Evolutionary conservation across 2,329 filamentous ascomycete genomes (phyloP).

Genomic region (Scortechinia acanthostroma): DNA sequence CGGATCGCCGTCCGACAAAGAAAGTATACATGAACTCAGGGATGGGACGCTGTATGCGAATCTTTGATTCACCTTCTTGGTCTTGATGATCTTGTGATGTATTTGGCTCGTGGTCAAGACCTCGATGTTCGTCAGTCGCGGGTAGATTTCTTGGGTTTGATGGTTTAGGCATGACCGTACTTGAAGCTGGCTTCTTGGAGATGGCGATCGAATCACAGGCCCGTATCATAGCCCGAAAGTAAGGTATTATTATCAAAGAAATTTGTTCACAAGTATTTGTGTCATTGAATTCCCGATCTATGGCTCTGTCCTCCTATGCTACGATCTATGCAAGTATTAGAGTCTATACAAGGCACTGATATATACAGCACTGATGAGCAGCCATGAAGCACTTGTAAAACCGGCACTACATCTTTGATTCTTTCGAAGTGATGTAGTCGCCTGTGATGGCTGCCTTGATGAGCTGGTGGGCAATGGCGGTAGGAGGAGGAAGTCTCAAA

Average conservation of each 20-base stretch:
- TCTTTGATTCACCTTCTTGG: slow-evolving; percentile 13
- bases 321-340: slow-evolving; percentile 1
- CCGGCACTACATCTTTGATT: neutral
- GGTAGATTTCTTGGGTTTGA: too few species aligned
- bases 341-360: too few species aligned
- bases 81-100: too few species aligned
- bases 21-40: slow-evolving; percentile 28
- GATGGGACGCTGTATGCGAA: slow-evolving; percentile 31
- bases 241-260: neutral
- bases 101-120: too few species aligned
- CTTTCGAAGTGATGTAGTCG: neutral
- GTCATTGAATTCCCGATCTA: neutral
- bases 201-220: too few species aligned
- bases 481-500: slow-evolving; percentile 73
- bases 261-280: neutral
- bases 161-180: too few species aligned
- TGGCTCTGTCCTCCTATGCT: neutral
- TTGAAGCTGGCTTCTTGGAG: too few species aligned
- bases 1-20: slow-evolving; percentile 21
- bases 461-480: slow-evolving; percentile 87
- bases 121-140: too few species aligned
- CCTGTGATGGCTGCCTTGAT: slow-evolving; percentile 28
- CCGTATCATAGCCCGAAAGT: too few species aligned
- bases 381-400: too few species aligned
- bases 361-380: too few species aligned